A percentile compares a stretch with the other conserved stretches of the same genome.
These are phyloP conservation scores for Ophiostoma novo-ulmi DNA, from an alignment of 2,329 filamentous ascomycete species.

Conservation along the genomic window DNA sequence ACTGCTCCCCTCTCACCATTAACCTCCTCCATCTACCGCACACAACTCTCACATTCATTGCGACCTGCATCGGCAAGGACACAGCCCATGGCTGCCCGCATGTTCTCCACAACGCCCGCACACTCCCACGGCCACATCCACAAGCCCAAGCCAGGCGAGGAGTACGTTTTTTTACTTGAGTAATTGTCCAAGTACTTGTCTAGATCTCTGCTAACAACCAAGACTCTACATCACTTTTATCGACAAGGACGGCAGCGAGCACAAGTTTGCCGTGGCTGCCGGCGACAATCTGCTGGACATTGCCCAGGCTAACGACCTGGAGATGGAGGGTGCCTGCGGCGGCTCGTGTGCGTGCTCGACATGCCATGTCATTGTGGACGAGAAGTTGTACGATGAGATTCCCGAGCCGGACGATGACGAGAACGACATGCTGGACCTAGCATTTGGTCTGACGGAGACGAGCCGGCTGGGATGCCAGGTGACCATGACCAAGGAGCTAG, in stretches of 20 bases:
- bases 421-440: constrained; percentile 87
- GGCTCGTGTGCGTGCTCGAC: constrained; percentile 91
- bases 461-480: constrained; percentile 83
- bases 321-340: constrained; percentile 98
- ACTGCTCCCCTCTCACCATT: background rate
- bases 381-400: constrained; percentile 71
- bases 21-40: background rate
- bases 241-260: constrained; percentile 75
- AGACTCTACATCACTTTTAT: constrained; percentile 88
- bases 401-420: constrained; percentile 73
- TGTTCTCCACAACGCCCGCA: constrained; percentile 60
- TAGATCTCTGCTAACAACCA: constrained; percentile 35
- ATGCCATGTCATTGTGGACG: constrained; percentile 80
- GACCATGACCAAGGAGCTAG: constrained; percentile 81
- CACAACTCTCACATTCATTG: background rate
- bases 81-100: constrained; percentile 11
- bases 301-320: constrained; percentile 86
- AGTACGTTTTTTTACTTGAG: constrained; percentile 48
- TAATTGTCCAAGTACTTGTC: too few species aligned
- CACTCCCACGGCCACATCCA: constrained; percentile 72
- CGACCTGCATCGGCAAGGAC: background rate
- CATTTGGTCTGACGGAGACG: constrained; percentile 85
- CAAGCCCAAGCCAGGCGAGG: constrained; percentile 83
- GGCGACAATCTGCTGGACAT: constrained; percentile 95
- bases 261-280: constrained; percentile 72